phyloP scores from a whole-genome alignment of 73 alveolate genomes.

The Paramecium octaurelia region DNA sequence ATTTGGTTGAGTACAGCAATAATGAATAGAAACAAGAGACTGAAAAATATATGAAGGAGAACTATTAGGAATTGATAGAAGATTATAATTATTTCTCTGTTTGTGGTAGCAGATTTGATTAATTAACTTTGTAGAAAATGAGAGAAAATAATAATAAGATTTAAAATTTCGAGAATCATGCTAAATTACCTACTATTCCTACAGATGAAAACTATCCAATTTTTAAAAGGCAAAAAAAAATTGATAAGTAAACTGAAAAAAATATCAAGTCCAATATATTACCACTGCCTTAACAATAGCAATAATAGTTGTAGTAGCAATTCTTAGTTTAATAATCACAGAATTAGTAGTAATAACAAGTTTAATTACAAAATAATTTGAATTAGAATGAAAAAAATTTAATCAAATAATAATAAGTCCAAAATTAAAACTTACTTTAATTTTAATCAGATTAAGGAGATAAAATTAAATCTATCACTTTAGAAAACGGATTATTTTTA shows the following conservation, averaged over 20 bases:
- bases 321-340: background rate
- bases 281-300: background rate
- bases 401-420: background rate
- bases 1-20: background rate
- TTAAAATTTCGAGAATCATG: background rate
- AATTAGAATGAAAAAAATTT: background rate
- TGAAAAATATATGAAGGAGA: conserved; percentile 22
- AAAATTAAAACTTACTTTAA: background rate
- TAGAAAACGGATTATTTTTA: background rate
- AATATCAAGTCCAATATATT: background rate
- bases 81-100: conserved; percentile 3
- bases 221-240: background rate
- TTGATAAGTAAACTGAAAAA: background rate
- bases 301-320: background rate
- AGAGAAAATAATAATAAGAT: background rate
- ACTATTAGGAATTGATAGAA: background rate
- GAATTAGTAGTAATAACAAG: background rate
- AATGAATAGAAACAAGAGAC: background rate
- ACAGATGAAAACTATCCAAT: background rate
- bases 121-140: background rate
- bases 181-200: background rate
- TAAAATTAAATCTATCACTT: background rate
- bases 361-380: background rate
- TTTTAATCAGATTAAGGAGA: background rate
- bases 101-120: background rate